Evolutionary conservation across 345 rosid species (phyloP), one percentile per base, ranked within the genome.

Genomic region (Eucalyptus dawsonii): DNA sequence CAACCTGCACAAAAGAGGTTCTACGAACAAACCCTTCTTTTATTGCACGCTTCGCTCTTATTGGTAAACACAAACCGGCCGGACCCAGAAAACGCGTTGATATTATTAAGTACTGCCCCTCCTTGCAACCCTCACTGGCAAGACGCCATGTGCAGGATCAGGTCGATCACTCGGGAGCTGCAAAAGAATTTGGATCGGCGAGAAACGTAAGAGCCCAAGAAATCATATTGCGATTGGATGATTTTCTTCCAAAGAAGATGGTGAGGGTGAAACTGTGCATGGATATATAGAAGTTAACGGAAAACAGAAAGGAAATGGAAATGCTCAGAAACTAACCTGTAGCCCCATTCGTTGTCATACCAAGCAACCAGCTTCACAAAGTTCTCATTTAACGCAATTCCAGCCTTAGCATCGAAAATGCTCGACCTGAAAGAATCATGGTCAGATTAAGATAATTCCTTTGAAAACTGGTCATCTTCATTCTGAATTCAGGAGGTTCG

Each of bases 321-420:
- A 27, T 37, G 24, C 83, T 11, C 83, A 1, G 54, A 45, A 24
- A 85, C 51, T 89, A 89, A 94, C 96, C 96, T 96, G 97, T 96
- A 96, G 81, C 96, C 98, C 96, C 93, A 92, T 65, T 96, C 98
- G 31, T 96, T 95, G 94, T 96, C 98, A 53, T 95, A 95, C 98
- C 98, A 95, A 4, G 96, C 21, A 76, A 96, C 93, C 83, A 96
- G 86, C 91, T 96, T 96, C 86, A 89, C 94, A 88, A 95, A 96
- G 2, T 91, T 92, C 5, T 94, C 91, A 25, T 89, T 96, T 95
- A 96, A 88, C 15, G 98, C 97, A 89, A 95, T 94, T 87, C 98
- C 98, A 12, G 98, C 98, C 91, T 95, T 95, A 40, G 98, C 98
- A 91, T 96, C 98, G 49, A 96, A 96, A 62, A 96, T 95, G 88